These are phyloP conservation scores for Penicillium turbatum DNA, from an alignment of 495 filamentous ascomycete genomes.

Conservation along the genomic window DNA sequence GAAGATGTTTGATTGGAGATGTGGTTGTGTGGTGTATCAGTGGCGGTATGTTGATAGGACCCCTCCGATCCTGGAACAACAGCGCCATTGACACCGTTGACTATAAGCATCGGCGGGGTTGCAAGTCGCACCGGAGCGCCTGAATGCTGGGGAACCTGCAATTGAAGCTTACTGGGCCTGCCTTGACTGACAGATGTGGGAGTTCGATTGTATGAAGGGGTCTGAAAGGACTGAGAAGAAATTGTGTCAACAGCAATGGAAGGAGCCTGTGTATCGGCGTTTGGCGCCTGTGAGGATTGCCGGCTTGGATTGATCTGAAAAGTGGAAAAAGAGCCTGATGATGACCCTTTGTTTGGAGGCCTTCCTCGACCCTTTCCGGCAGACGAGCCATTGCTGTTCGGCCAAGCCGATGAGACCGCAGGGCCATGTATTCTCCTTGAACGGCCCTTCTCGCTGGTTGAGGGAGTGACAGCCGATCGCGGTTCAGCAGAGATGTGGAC, in stretches of 20 bases:
- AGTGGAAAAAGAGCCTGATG: slow-evolving; percentile 76
- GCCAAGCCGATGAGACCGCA: slow-evolving; percentile 93
- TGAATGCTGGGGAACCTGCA: slow-evolving; percentile 75
- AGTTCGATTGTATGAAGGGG: slow-evolving; percentile 26
- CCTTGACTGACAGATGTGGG: slow-evolving; percentile 28
- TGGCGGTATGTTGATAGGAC: neutral
- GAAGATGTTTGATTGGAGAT: slow-evolving; percentile 6
- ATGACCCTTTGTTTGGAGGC: slow-evolving; percentile 74
- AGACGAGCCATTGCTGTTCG: slow-evolving; percentile 58
- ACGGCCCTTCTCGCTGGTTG: slow-evolving; percentile 48
- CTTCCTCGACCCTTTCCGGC: slow-evolving; percentile 77
- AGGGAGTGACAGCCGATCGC: slow-evolving; percentile 65
- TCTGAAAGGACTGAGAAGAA: slow-evolving; percentile 15
- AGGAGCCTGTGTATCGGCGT: slow-evolving; percentile 27
- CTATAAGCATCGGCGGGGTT: slow-evolving; percentile 65
- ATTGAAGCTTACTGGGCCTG: slow-evolving; percentile 54
- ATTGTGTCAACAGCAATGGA: slow-evolving; percentile 28
- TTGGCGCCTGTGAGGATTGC: slow-evolving; percentile 29
- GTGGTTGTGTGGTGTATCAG: neutral
- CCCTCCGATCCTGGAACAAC: slow-evolving; percentile 2
- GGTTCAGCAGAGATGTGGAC: slow-evolving; percentile 54
- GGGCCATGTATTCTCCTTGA: slow-evolving; percentile 78
- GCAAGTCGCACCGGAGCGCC: slow-evolving; percentile 74
- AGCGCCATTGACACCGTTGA: slow-evolving; percentile 57
- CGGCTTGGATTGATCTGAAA: slow-evolving; percentile 69